phyloP scores from a whole-genome alignment of 352 stramenopile species.

The Phytophthora constricta region DNA sequence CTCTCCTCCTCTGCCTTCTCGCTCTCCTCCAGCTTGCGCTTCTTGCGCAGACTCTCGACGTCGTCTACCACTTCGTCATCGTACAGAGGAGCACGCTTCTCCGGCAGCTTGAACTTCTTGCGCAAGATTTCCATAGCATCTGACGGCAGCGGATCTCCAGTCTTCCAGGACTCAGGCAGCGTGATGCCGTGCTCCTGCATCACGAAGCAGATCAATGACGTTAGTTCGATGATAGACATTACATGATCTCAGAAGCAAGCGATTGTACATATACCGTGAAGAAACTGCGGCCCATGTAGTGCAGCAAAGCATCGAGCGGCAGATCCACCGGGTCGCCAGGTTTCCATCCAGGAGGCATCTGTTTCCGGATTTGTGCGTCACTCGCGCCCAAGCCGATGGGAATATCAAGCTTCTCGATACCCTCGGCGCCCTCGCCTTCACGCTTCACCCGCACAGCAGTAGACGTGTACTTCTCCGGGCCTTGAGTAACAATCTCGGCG shows the following conservation, averaged over 20 bases:
- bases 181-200: slow-evolving; percentile 72
- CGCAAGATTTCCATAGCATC: slow-evolving; percentile 81
- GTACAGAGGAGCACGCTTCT: slow-evolving; percentile 72
- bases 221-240: slow-evolving; percentile 1
- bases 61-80: slow-evolving; percentile 81
- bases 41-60: slow-evolving; percentile 70
- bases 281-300: slow-evolving; percentile 82
- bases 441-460: slow-evolving; percentile 43
- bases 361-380: slow-evolving; percentile 76
- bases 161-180: slow-evolving; percentile 75
- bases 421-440: slow-evolving; percentile 26
- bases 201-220: not conserved
- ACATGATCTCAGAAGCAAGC: not conserved
- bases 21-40: slow-evolving; percentile 63
- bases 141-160: slow-evolving; percentile 65
- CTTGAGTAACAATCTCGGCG: slow-evolving; percentile 80
- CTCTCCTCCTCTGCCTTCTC: slow-evolving; percentile 48
- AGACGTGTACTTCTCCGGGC: slow-evolving; percentile 70
- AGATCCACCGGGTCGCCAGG: slow-evolving; percentile 81
- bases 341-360: slow-evolving; percentile 83
- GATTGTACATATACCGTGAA: slow-evolving; percentile 49
- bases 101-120: slow-evolving; percentile 82
- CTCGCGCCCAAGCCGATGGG: slow-evolving; percentile 73
- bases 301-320: slow-evolving; percentile 74
- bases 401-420: slow-evolving; percentile 59